Base-by-base conservation (phyloP, 1,139 yeast genomes). In the Diutina ranongensis region DNA sequence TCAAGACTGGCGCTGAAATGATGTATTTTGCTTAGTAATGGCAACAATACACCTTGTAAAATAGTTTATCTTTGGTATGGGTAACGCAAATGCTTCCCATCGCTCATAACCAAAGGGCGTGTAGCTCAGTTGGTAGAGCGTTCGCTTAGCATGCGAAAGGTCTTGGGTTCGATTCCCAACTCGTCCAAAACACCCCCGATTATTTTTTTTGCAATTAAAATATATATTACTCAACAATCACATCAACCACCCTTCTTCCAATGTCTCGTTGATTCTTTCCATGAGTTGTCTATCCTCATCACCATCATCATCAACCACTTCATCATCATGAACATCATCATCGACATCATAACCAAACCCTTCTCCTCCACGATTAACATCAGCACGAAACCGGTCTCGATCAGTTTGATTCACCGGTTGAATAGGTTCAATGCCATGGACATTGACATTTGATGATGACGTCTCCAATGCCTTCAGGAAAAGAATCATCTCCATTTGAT, bases 271-370 rank as follows among this genome's bases (percentile, higher is more conserved):
- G 21, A 38, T 38, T n/a, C 28, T 19, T 10, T 16, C 32, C 42
- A 38, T 25, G 16, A 38, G 10, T 32, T 15, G 42, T 5, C 22
- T 32, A 25, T 38, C 42, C 15, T 38, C 42, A 22, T 59, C 61
- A 40, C 55, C 61, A 21, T 54, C 48, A 45, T 55, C 54, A 4
- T 45, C 50, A 13, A 48, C 51, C 1, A 46, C 48, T 2, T 34
- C 46, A 12, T 34, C 20, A 5, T 34, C 42, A 7, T 22, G 32
- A 7, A 38, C 42, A 16, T 22, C 22, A 13, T 38, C 42, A 15
- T 38, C 42, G 5, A 15, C 32, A 16, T 38, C 42, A 16, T 38
- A 38, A 25, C 42, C 33, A 38, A 38, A 38, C 15, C 42, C 42
- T 38, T 38, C 42, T n/a, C 42, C 42, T 2, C 42, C 42, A 8